Evolutionary conservation across 2,329 filamentous ascomycete species (phyloP), one percentile per base, ranked within the genome.

Genomic region (Lecanicillium sp.): DNA sequence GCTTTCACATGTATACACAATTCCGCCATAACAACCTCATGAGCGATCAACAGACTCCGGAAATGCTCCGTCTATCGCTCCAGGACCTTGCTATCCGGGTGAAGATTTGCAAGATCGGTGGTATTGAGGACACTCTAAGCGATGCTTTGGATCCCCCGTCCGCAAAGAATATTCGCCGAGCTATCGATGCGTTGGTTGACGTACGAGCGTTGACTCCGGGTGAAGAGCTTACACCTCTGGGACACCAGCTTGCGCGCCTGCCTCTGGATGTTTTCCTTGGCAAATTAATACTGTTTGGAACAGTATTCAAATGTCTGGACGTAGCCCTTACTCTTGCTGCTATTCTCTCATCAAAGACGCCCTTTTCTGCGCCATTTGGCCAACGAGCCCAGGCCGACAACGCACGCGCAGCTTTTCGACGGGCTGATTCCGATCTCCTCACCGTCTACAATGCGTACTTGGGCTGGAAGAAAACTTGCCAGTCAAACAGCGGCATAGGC

Each of bases 21-120:
- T 79, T 90, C 58, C 81, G 91, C 7, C 89, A 96, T 61, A 90
- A 97, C 61, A 80, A 81, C 49, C 64, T 86, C 57, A 89, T 97
- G 78, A 83, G 83, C 43, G 90, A 95, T 52, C 89, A 96, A 61
- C 93, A 97, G 68, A 95, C 89, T 0, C 94, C 93, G 0, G 93
- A 98, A 65, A 95, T 98, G 82, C 79, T 98, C 33, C 85, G 93
- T 1, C 73, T 98, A 4, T 96, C 93, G 0, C 72, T 98, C 10
- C 93, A 98, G 65, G 93, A 98, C 60, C 74, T 98, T 10, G 90
- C 95, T 5, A 90, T 98, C 62, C 83, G 93, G 8, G 90, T 97
- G 55, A 98, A 98, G 68, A 95, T 96, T 38, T 98, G 91, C 73
- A 95, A 94, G 60, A 79, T 98, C 36, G 93, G 93, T 10, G 85